Base-by-base conservation (phyloP, 306 rosid species). In the Dalbergia cultrata region DNA sequence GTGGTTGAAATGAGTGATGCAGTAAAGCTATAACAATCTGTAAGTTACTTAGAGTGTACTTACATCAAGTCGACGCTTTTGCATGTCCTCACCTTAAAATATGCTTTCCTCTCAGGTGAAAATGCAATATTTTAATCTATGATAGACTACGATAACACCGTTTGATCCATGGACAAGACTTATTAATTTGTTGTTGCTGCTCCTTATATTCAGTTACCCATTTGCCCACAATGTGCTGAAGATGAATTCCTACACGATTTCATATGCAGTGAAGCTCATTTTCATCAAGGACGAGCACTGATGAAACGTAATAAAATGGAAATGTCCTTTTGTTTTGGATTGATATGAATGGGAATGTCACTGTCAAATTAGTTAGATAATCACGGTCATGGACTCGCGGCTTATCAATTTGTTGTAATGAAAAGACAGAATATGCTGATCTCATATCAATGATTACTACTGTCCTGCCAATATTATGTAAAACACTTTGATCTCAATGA, bases 331-430 rank as follows among this genome's bases (percentile, higher is more conserved):
- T 37, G 14, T 57, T 70, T 8, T 11, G 21, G 43, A 63, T 26
- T 63, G 68, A 53, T 49, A 53, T 6, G 72, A 16, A 41, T 2
- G 9, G 60, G 43, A 50, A 37, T 52, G 65, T 70, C 75, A 14
- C 26, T 62, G 39, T 54, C 74, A 53, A 67, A 45, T 77, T 64
- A 57, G 86, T 45, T 83, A n/a, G 66, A 60, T 11, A n/a, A 77
- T 77, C 79, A 77, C 18, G 18, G 66, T 72, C 86, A 65, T 54
- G 66, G 49, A 44, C 61, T n/a, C 11, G 4, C 47, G 63, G 43
- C 71, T 45, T 33, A 56, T 65, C 43, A 65, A 49, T 54, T 45
- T 72, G 67, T 43, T 33, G 43, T 21, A 66, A 49, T 18, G 8
- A 58, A 41, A 58, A 57, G 50, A 69, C 59, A 58, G 18, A 21